Evolutionary conservation across 768 basidiomycete species (phyloP).

Genomic region (Peribolospora kevripleyi): DNA sequence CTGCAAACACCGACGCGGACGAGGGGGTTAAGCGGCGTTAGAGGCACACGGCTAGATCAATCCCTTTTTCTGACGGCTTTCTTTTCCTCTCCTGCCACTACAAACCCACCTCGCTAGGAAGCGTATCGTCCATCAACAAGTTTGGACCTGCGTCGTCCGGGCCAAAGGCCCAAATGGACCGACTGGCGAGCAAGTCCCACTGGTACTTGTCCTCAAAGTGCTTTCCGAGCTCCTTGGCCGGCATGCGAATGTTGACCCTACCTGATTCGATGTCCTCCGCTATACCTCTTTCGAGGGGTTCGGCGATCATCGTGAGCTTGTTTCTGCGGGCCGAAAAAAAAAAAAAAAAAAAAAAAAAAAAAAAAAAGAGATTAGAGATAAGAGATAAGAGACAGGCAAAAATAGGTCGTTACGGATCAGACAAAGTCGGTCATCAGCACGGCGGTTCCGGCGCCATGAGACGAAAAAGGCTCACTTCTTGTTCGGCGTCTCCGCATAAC

Average conservation of each 20-base stretch:
- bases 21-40: not conserved
- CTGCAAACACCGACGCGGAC: slow-evolving; percentile 20
- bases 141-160: slow-evolving; percentile 90
- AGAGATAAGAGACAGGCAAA: slow-evolving; percentile 4
- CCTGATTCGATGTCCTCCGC: slow-evolving; percentile 92
- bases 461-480: slow-evolving; percentile 47
- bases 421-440: not conserved
- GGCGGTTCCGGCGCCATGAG: not conserved
- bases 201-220: slow-evolving; percentile 95
- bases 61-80: not conserved
- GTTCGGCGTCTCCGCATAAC: slow-evolving; percentile 97
- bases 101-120: slow-evolving; percentile 60
- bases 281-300: slow-evolving; percentile 82
- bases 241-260: slow-evolving; percentile 79
- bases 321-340: slow-evolving; percentile 33
- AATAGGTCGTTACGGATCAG: not conserved
- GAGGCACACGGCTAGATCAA: not conserved
- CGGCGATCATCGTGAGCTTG: slow-evolving; percentile 95
- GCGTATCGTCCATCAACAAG: slow-evolving; percentile 76
- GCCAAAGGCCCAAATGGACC: slow-evolving; percentile 99
- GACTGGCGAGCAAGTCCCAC: slow-evolving; percentile 89
- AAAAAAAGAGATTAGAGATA: slow-evolving; percentile 1
- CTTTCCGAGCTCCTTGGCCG: slow-evolving; percentile 75
- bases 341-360: not conserved
- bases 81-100: too few relatives aligned